A percentile compares a stretch with the other conserved stretches of the same genome.
These are phyloP conservation scores for Candida glaebosa DNA, from an alignment of 805 yeast genomes.

Conservation along the genomic window DNA sequence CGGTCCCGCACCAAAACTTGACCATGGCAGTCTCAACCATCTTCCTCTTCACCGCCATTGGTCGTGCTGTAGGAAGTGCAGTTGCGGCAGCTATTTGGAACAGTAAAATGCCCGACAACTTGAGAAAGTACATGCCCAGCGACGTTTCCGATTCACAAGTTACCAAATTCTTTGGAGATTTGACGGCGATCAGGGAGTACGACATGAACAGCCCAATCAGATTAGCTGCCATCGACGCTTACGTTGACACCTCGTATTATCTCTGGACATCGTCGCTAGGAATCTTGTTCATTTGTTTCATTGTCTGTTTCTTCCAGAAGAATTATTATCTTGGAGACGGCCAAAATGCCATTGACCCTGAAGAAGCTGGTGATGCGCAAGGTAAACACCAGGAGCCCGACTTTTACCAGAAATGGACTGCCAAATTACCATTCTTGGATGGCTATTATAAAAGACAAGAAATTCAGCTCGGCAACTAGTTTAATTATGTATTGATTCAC, in stretches of 20 bases:
- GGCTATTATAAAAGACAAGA: too few relatives aligned
- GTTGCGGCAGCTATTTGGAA: conserved; percentile 34
- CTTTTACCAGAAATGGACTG: not conserved
- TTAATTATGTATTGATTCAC: too few relatives aligned
- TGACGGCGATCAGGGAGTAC: conserved; percentile 18
- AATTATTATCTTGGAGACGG: conserved; percentile 34
- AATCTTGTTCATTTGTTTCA: conserved; percentile 24
- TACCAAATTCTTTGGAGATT: conserved; percentile 16
- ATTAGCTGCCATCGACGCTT: conserved; percentile 30
- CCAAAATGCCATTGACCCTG: conserved; percentile 32
- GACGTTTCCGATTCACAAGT: conserved; percentile 15
- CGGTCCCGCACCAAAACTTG: conserved; percentile 41
- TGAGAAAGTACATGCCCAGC: conserved; percentile 26
- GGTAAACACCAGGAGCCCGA: not conserved
- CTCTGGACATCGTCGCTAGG: conserved; percentile 26
- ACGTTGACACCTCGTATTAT: conserved; percentile 22
- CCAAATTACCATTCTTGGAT: not conserved
- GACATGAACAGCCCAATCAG: conserved; percentile 24
- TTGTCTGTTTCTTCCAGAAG: conserved; percentile 28
- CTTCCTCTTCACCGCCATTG: conserved; percentile 31
- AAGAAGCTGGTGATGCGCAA: conserved; percentile 11
- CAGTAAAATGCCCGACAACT: conserved; percentile 23
- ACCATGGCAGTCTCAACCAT: conserved; percentile 36
- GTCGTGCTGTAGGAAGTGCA: conserved; percentile 39
- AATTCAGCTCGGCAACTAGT: too few relatives aligned